Evolutionary conservation across 805 yeast species (phyloP), one percentile per base, ranked within the genome.

Genomic region (Yarrowia osloensis): DNA sequence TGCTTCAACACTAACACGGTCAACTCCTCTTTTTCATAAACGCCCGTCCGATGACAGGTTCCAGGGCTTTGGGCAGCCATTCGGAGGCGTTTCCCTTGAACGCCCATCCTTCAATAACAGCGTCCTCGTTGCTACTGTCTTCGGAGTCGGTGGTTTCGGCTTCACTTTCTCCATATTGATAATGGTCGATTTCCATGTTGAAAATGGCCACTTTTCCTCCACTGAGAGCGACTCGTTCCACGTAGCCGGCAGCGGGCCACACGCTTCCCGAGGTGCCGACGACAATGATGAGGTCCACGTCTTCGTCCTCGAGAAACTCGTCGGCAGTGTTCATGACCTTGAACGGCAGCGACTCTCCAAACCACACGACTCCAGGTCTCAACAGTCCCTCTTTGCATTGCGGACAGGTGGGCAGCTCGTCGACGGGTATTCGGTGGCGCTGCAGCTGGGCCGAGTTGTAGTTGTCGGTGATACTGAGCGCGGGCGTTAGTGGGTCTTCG

Each of bases 281-380:
- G 17, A 92, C 96, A 62, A 91, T 78, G 3, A 91, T 86, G 72
- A 92, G 77, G 72, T 91, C 97, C 24, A 90, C 87, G 40, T 78
- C 78, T 28, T 79, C 79, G 12, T 79, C 73, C 70, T 85, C 82
- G 6, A 91, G 81, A 71, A 89, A 91, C 50, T 84, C 85, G 77
- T 91, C 97, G 5, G 90, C 91, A 49, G 78, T 78, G 69, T 86
- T 87, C 67, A 92, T 83, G 13, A 81, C 82, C 57, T 77, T 77
- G 66, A 90, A 75, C 0, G 96, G 91, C 52, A 92, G 78, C 17
- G 91, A 82, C 76, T 92, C 98, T n/a, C 97, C 97, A 77, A 89
- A 91, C 97, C 97, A 92, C 6, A 91, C 93, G 3, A 92, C 96
- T 0, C 95, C 97, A 0, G 98, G 98, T 24, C 97, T 80, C 68